Evolutionary conservation across 2,329 filamentous ascomycete genomes (phyloP).

Genomic region (Cordyceps cateniannulata): DNA sequence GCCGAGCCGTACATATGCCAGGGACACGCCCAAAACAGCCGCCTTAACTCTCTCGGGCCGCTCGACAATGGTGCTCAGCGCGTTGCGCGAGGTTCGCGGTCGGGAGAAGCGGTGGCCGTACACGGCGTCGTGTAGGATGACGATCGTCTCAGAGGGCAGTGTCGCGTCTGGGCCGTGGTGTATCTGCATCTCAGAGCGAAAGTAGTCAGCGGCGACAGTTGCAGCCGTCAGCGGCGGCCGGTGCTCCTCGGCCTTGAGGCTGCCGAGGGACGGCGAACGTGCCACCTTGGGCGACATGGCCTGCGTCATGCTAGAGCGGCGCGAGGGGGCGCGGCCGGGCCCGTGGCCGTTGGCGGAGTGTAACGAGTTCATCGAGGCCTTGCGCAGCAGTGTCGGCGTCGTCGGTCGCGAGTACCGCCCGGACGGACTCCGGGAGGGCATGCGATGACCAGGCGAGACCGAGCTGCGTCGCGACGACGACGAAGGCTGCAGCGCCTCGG

Average conservation of each 20-base stretch:
- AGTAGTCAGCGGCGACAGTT: slow-evolving; percentile 60
- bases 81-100: slow-evolving; percentile 65
- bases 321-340: slow-evolving; percentile 33
- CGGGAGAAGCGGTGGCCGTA: slow-evolving; percentile 91
- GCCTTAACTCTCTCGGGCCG: slow-evolving; percentile 87
- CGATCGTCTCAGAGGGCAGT: slow-evolving; percentile 56
- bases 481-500: slow-evolving; percentile 28
- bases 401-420: slow-evolving; percentile 38
- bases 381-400: slow-evolving; percentile 47
- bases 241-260: slow-evolving; percentile 25
- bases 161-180: slow-evolving; percentile 45
- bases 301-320: slow-evolving; percentile 42
- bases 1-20: slow-evolving; percentile 86
- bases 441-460: slow-evolving; percentile 30
- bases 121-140: slow-evolving; percentile 87
- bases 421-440: slow-evolving; percentile 37
- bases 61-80: slow-evolving; percentile 80
- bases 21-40: slow-evolving; percentile 70
- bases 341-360: slow-evolving; percentile 40
- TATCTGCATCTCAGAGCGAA: slow-evolving; percentile 60
- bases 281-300: slow-evolving; percentile 35
- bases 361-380: slow-evolving; percentile 52
- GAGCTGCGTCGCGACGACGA: slow-evolving; percentile 29
- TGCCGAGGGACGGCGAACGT: slow-evolving; percentile 29
- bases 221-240: slow-evolving; percentile 39